Base-by-base conservation (phyloP, 192 early-diverging fungal genomes). In the Thamnidium elegans region DNA sequence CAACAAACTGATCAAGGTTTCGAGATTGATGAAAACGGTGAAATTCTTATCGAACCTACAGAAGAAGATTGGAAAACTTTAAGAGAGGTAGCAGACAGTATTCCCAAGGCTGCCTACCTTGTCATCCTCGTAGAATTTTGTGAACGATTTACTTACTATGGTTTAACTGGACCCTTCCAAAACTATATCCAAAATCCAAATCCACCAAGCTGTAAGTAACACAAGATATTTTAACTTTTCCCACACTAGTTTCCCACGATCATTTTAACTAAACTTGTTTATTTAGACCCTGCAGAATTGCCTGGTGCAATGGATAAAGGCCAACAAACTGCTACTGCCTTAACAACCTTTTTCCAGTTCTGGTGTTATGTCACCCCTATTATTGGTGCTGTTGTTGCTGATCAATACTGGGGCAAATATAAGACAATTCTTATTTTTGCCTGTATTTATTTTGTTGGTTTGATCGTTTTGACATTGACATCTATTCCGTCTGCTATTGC, bases 351-450 rank as follows among this genome's bases (percentile, higher is more conserved):
- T 46, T 82, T 82, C 63, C 68, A 74, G 30, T 83, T 86, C 68
- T 78, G 84, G 42, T 80, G 75, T 39, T 86, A 84, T 62, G 30
- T 71, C 8, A 80, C 56, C 2, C 56, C 56, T 2, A 58, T 58
- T 7, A 7, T 58, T 13, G 39, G 56, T 45, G 56, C 56, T 80
- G 32, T 58, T 4, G 13, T 58, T 26, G 56, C 86, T 13, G 89
- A 89, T 69, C 76, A 80, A 71, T 90, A 79, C 68, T 55, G 80
- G 55, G 89, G 89, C 59, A 89, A 89, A 78, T 89, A 82, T 74
- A 87, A 84, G 67, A 84, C 89, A 17, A 89, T 91, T 51, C 23
- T 82, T 2, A 14, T 88, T 26, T 89, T 89, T 66, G 72, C 74
- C 39, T 14, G 76, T 21, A 63, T 87, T 58, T 91, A 91, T 67